phyloP scores from a whole-genome alignment of 768 basidiomycete genomes.

The Lepiota venenata region DNA sequence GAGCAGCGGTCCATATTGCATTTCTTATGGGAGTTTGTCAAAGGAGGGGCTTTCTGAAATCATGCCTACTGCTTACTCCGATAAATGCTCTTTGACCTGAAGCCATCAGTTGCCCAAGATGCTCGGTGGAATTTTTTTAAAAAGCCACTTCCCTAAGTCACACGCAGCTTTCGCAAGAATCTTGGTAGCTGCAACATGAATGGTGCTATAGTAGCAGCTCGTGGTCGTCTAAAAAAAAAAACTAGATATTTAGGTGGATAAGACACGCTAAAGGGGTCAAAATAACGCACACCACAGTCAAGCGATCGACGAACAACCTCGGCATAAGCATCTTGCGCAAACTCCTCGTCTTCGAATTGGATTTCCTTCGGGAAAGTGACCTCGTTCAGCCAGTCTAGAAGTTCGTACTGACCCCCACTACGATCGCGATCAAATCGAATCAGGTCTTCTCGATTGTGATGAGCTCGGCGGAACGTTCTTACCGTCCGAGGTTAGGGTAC shows the following conservation, averaged over 20 bases:
- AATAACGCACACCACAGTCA: conserved; percentile 64
- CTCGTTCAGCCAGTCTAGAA: conserved; percentile 83
- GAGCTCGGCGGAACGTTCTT: conserved; percentile 15
- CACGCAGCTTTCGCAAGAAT: conserved; percentile 74
- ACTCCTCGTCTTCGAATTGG: conserved; percentile 63
- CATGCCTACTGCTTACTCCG: conserved; percentile 51
- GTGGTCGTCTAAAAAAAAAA: conserved; percentile 78
- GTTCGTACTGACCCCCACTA: conserved; percentile 75
- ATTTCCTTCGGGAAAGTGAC: conserved; percentile 89
- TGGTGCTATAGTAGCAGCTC: conserved; percentile 84
- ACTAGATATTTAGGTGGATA: neutral
- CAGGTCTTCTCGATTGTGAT: neutral
- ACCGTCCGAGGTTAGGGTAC: conserved; percentile 69
- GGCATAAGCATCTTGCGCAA: conserved; percentile 67
- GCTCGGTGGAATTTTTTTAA: neutral
- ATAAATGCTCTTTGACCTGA: conserved; percentile 82
- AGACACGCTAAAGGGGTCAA: conserved; percentile 9
- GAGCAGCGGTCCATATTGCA: conserved; percentile 86
- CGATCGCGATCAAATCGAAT: neutral
- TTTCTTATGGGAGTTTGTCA: conserved; percentile 45
- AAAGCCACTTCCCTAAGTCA: conserved; percentile 42
- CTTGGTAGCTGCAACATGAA: conserved; percentile 81
- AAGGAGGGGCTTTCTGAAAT: neutral
- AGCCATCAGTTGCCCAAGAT: neutral
- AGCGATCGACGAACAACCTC: conserved; percentile 71